Base-by-base conservation (phyloP, 225 moss, liverwort and hornwort genomes). In the Bryoerythrophyllum caledonicum region DNA sequence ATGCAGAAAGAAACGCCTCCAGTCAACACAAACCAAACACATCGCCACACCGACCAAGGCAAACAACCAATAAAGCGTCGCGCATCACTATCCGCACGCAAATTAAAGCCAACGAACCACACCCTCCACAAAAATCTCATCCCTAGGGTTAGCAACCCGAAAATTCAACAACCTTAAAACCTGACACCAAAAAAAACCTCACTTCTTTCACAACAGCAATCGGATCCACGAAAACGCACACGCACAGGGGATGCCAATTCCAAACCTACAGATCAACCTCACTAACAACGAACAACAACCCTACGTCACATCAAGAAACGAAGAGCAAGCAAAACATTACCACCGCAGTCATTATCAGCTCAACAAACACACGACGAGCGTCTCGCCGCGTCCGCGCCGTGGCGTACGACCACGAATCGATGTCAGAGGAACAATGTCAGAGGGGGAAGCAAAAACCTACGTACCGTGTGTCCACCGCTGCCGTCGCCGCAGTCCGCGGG, bases 361-460 rank as follows among this genome's bases (percentile, higher is more conserved):
- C 34, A 61, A 28, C 27, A 60, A 34, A 8, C 38, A 38, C 53
- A 32, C 5, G 28, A 3, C 51, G 51, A 17, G 65, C 13, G 13
- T 4, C 9, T 23, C 5, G 63, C 11, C 21, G 24, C 41, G 43
- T 19, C 26, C 8, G 8, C 6, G 38, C 38, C 38, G 38, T 38
- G 10, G 38, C 37, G 37, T 37, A 37, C 15, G 1, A 12, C 27
- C 1, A 13, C 5, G 7, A 5, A 25, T 27, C 53, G 24, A 57
- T 59, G 43, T 28, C 13, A 40, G 30, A 30, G 17, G 35, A 60
- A 32, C 8, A 27, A 58, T 58, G 41, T 5, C 4, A 15, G 30
- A 64, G 38, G 63, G 8, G 25, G 19, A 59, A 59, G 30, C 21
- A 62, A 73, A 73, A 44, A 61, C 73, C 61, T 34, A 34, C 61